Evolutionary conservation across 2,329 filamentous ascomycete species (phyloP), one percentile per base, ranked within the genome.

Genomic region (Fusarium armeniacum): DNA sequence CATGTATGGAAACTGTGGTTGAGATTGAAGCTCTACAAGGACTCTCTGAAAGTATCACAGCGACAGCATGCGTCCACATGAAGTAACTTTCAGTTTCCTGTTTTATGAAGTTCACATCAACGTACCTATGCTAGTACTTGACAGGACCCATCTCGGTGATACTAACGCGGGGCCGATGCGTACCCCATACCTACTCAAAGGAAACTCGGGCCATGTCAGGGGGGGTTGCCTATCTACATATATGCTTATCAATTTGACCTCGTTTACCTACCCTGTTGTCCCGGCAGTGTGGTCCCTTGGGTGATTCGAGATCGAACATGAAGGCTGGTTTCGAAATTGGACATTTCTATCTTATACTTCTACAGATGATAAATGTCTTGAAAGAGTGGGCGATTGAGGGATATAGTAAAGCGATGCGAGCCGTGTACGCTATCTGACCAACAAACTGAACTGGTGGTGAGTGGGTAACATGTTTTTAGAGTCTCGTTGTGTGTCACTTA

Each of bases 91-190:
- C 22, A 38, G 45, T 58, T 41, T 50, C 55, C 46, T 41, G 43
- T 28, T 54, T 47, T 64, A 49, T 64, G 22, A 54, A 40, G 36
- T 40, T 45, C 30, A 51, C 40, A 59, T 43, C 53, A 63, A 50
- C 12, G 4, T 13, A 20, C 11, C 28, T 30, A 30, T 9, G 28
- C 9, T 30, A 30, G 36, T 40, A 13, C 53, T 70, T 53, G 28
- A 60, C 45, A 54, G 26, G 47, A 30, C 43, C 45, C 45, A 51
- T 67, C 45, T 64, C 35, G 52, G 62, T 49, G 63, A 49, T 47
- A 54, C 43, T 20, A 40, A 33, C 12, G 54, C 47, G 41, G 62
- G 41, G 32, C 36, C 15, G 20, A n/a, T 49, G 20, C 47, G 15
- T 22, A 35, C 43, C 45, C 46, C 47, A 47, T 33, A 45, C 20